Evolutionary conservation across 2,329 filamentous ascomycete genomes (phyloP), one percentile per base, ranked within the genome.

Genomic region (Fusarium subtropicale): DNA sequence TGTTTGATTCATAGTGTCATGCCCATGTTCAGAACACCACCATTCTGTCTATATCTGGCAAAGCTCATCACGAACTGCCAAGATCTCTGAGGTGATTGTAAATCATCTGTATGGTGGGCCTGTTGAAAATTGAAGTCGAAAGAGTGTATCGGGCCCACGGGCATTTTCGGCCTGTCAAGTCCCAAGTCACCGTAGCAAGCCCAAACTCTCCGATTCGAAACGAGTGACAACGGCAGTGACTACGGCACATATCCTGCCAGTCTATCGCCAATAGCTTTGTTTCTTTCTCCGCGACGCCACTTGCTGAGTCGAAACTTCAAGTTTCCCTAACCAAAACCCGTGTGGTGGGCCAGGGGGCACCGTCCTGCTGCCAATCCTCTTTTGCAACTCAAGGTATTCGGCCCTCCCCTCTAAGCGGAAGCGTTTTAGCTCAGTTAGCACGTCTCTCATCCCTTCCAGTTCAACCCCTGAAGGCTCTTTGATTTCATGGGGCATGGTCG

Each of bases 361-460:
- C 42, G 36, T 34, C 15, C 30, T 46, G 12, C 55, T 46, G 36
- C 26, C 28, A 46, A 24, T 50, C 24, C 66, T 36, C 30, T 24
- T 54, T 46, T 71, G 66, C 16, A 74, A 36, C 42, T 46, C 51
- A 30, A 60, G 34, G 41, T 78, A 77, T 34, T 67, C 75, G n/a
- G 69, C 73, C 48, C 76, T 78, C 2, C 79, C 79, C 20, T 68
- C 47, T 6, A 69, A 58, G 3, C 84, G 80, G 54, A 80, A 83
- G 36, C 51, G 69, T 65, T 81, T 84, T 44, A 86, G 71, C 7
- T 77, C 81, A 10, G 64, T 74, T 3, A 84, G 63, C 4, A 86
- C 83, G 63, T 85, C 82, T 38, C 64, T 71, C 83, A 85, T 84
- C n/a, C 61, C 71, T 33, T 68, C 56, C 18, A 84, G 62, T 9